These are phyloP conservation scores for Nakazawaea holstii DNA, from an alignment of 805 yeast species.

Conservation along the genomic window DNA sequence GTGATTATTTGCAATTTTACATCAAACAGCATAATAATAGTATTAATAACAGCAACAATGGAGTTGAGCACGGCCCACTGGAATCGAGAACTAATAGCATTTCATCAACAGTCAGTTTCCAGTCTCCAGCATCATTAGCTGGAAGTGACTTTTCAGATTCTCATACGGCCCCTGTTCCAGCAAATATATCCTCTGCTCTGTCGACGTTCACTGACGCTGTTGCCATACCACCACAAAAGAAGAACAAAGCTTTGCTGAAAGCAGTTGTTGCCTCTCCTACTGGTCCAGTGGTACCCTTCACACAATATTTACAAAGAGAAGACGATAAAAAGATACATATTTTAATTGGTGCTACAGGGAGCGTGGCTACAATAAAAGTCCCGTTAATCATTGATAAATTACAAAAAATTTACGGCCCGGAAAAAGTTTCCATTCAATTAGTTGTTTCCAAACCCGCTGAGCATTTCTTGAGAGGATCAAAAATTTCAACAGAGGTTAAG, in stretches of 20 bases:
- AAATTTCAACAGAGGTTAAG: slow-evolving; percentile 61
- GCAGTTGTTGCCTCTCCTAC: slow-evolving; percentile 51
- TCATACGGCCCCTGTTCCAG: not conserved
- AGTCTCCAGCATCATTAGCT: slow-evolving; percentile 6
- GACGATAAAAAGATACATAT: slow-evolving; percentile 88
- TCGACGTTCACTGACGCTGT: slow-evolving; percentile 6
- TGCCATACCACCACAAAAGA: slow-evolving; percentile 19
- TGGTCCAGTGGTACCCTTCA: slow-evolving; percentile 70
- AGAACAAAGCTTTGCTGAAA: slow-evolving; percentile 34
- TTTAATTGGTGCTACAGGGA: slow-evolving; percentile 89
- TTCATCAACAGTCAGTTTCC: slow-evolving; percentile 10
- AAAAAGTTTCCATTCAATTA: slow-evolving; percentile 74
- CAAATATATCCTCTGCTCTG: no score
- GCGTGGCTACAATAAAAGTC: slow-evolving; percentile 93
- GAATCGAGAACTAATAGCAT: slow-evolving; percentile 11
- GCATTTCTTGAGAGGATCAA: slow-evolving; percentile 58
- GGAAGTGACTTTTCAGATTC: slow-evolving; percentile 18
- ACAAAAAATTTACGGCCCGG: slow-evolving; percentile 69
- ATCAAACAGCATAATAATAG: not conserved
- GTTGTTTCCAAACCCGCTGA: slow-evolving; percentile 84
- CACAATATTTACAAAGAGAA: slow-evolving; percentile 61
- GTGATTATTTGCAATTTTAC: slow-evolving; percentile 11
- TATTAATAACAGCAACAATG: not conserved
- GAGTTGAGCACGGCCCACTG: not conserved
- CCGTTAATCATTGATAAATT: slow-evolving; percentile 85